phyloP scores from a whole-genome alignment of 768 basidiomycete genomes.

The Cyclocybe aegerita region DNA sequence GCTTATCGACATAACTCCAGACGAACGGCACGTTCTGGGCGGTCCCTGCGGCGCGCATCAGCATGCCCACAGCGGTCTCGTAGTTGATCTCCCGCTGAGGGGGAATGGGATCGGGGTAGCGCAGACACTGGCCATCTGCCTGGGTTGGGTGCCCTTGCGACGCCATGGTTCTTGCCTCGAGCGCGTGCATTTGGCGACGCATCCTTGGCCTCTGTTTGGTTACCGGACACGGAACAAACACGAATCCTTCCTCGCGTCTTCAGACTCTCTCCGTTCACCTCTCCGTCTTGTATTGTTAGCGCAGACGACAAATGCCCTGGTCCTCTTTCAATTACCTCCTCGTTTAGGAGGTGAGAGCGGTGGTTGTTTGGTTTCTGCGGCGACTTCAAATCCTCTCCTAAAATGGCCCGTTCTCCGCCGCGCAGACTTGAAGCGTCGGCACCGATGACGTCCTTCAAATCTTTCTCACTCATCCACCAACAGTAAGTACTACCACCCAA shows the following conservation, averaged over 20 bases:
- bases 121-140: conserved; percentile 64
- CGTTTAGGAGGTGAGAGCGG: not conserved
- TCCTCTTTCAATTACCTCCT: not conserved
- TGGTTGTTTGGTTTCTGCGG: conserved; percentile 14
- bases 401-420: no score
- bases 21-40: conserved; percentile 61
- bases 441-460: no score
- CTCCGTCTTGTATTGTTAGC: no score
- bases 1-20: conserved; percentile 80
- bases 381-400: conserved; percentile 6
- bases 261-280: not conserved
- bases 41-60: conserved; percentile 56
- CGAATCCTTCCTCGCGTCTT: not conserved
- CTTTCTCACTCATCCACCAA: no score
- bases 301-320: no score
- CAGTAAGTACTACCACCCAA: not conserved
- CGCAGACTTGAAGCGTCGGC: no score
- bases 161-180: conserved; percentile 5
- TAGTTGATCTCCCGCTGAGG: conserved; percentile 53
- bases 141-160: conserved; percentile 39
- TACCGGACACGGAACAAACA: conserved; percentile 5
- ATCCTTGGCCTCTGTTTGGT: conserved; percentile 4
- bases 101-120: conserved; percentile 67
- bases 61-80: conserved; percentile 59
- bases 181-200: not conserved